These are phyloP conservation scores for Atkinsonella hypoxylon DNA, from an alignment of 2,329 filamentous ascomycete species.

Conservation along the genomic window DNA sequence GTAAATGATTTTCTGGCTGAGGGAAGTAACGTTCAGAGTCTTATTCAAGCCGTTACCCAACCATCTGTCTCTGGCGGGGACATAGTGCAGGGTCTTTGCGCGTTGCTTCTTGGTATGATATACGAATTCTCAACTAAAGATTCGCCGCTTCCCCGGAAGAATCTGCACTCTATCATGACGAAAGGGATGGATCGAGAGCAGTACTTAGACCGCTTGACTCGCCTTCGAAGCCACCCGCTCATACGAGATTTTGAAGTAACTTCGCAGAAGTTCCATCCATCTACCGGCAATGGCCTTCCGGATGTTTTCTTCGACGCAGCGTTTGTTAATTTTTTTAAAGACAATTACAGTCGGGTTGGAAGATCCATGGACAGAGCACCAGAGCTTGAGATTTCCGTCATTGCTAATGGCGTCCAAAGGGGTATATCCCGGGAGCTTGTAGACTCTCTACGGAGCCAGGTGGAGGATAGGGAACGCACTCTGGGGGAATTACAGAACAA, in stretches of 20 bases:
- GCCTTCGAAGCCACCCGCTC: slow-evolving; percentile 63
- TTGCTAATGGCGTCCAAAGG: slow-evolving; percentile 69
- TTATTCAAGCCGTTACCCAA: slow-evolving; percentile 61
- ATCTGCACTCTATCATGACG: slow-evolving; percentile 66
- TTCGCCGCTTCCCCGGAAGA: slow-evolving; percentile 74
- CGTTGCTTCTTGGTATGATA: slow-evolving; percentile 72
- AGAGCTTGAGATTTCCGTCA: slow-evolving; percentile 70
- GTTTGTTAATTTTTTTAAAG: slow-evolving; percentile 91
- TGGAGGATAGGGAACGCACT: slow-evolving; percentile 55
- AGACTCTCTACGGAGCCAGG: slow-evolving; percentile 66
- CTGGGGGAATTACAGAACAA: slow-evolving; percentile 36
- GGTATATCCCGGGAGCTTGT: slow-evolving; percentile 91
- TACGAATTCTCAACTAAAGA: slow-evolving; percentile 98
- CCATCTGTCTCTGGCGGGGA: slow-evolving; percentile 45
- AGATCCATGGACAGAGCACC: slow-evolving; percentile 86
- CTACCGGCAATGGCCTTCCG: slow-evolving; percentile 42
- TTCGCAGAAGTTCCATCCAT: slow-evolving; percentile 51
- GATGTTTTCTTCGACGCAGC: slow-evolving; percentile 76
- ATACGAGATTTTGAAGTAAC: slow-evolving; percentile 85
- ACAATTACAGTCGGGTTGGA: slow-evolving; percentile 79
- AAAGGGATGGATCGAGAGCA: slow-evolving; percentile 72
- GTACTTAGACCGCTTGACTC: slow-evolving; percentile 72
- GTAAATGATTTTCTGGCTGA: slow-evolving; percentile 90
- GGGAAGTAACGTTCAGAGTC: slow-evolving; percentile 79
- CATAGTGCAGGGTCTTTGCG: slow-evolving; percentile 70